Percentiles rank a stretch among this genome's conserved stretches.
Evolutionary conservation across 345 rosid species (phyloP).

Genomic region (Brassica napus): DNA sequence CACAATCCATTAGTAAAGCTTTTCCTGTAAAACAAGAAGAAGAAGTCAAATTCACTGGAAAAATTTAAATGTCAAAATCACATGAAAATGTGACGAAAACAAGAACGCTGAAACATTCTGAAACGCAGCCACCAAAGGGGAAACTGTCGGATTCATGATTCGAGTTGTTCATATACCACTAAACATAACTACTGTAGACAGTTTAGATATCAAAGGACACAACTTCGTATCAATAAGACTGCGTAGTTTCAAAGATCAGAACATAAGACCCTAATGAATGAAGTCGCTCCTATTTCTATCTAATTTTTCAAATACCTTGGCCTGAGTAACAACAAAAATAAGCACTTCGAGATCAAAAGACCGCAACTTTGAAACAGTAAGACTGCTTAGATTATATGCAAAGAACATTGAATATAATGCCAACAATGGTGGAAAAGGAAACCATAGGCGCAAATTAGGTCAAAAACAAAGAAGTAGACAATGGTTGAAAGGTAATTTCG

Average conservation of each 20-base stretch:
- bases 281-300: not conserved
- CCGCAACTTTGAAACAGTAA: not conserved
- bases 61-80: not conserved
- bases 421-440: too few species aligned
- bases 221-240: not conserved
- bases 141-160: not conserved
- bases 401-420: not conserved
- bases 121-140: not conserved
- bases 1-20: slow-evolving; percentile 73
- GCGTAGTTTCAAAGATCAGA: not conserved
- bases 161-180: not conserved
- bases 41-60: not conserved
- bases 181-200: not conserved
- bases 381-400: slow-evolving; percentile 1
- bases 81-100: not conserved
- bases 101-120: not conserved
- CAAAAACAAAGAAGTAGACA: too few species aligned
- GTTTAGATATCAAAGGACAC: not conserved
- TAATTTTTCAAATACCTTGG: not conserved
- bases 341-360: not conserved
- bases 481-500: too few species aligned
- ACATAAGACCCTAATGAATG: not conserved
- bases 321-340: not conserved
- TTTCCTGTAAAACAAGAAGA: slow-evolving; percentile 47
- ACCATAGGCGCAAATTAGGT: too few species aligned